Conservation (phyloP, 2,329 filamentous ascomycete genomes). For the Trichoderma sp. region DNA sequence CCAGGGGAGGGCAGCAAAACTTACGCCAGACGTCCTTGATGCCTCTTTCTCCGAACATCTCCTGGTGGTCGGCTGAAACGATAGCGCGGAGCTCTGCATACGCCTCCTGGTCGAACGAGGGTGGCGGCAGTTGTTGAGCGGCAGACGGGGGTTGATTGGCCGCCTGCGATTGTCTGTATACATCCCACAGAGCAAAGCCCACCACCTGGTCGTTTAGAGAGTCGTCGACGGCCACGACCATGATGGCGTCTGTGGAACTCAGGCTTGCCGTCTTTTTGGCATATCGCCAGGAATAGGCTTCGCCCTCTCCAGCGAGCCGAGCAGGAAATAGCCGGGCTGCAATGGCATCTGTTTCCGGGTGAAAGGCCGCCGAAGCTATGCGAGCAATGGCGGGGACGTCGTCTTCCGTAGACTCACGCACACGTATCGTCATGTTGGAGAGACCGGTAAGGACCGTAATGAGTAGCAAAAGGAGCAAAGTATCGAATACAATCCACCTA, state of each 20-base stretch:
- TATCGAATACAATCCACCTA: neutral
- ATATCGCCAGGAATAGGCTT: slow-evolving; percentile 20
- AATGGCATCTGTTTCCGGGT: slow-evolving; percentile 23
- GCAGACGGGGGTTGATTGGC: slow-evolving; percentile 6
- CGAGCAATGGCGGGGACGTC: slow-evolving; percentile 29
- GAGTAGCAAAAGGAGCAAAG: neutral
- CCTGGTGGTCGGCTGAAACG: slow-evolving; percentile 11
- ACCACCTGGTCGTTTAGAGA: slow-evolving; percentile 20
- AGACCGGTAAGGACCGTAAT: neutral
- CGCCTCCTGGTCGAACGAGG: slow-evolving; percentile 22
- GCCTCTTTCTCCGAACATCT: slow-evolving; percentile 22
- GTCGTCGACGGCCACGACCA: slow-evolving; percentile 25
- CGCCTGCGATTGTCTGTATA: neutral
- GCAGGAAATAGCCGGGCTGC: slow-evolving; percentile 22
- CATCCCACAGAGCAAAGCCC: slow-evolving; percentile 26
- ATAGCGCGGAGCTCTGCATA: slow-evolving; percentile 16
- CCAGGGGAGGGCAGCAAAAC: neutral
- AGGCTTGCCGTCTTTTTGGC: slow-evolving; percentile 22
- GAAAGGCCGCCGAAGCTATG: slow-evolving; percentile 28
- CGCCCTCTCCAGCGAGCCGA: slow-evolving; percentile 20
- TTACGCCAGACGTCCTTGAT: slow-evolving; percentile 23
- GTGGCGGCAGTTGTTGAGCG: slow-evolving; percentile 7
- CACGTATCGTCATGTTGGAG: slow-evolving; percentile 26
- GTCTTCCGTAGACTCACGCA: slow-evolving; percentile 28
- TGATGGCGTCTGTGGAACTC: slow-evolving; percentile 15